Conservation (phyloP, 75 land plant species). For the Azolla pinnata region DNA sequence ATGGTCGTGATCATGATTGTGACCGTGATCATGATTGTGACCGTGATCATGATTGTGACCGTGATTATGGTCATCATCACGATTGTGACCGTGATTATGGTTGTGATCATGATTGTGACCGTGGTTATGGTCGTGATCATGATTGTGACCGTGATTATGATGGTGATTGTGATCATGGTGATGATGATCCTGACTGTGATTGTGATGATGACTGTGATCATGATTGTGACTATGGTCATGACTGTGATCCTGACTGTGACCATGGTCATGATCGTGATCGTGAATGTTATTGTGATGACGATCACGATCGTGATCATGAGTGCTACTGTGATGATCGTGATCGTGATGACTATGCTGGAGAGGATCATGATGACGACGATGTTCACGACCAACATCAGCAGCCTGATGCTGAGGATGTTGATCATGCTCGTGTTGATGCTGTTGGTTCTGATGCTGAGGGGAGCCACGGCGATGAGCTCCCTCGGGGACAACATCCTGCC, state of each 20-base stretch:
- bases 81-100: constrained; percentile 12
- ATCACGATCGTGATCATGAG: constrained; percentile 4
- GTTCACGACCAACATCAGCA: too few relatives aligned
- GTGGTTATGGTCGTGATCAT: constrained; percentile 6
- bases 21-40: constrained; percentile 8
- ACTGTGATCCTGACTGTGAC: constrained; percentile 1
- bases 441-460: too few relatives aligned
- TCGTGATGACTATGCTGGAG: constrained; percentile 13
- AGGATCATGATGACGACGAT: constrained; percentile 12
- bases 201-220: neutral
- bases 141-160: constrained; percentile 5
- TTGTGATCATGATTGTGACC: constrained; percentile 17
- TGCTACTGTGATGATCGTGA: constrained; percentile 26
- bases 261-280: constrained; percentile 19
- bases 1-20: constrained; percentile 14
- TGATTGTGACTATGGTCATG: constrained; percentile 4
- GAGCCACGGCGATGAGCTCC: too few relatives aligned
- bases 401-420: too few relatives aligned
- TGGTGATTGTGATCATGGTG: constrained; percentile 12
- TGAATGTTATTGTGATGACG: too few relatives aligned
- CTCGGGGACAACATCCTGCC: too few relatives aligned
- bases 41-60: constrained; percentile 13
- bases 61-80: constrained; percentile 16
- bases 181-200: neutral
- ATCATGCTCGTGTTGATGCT: too few relatives aligned